These are phyloP conservation scores for Fusarium annulatum DNA, from an alignment of 2,329 filamentous ascomycete species.

Conservation along the genomic window DNA sequence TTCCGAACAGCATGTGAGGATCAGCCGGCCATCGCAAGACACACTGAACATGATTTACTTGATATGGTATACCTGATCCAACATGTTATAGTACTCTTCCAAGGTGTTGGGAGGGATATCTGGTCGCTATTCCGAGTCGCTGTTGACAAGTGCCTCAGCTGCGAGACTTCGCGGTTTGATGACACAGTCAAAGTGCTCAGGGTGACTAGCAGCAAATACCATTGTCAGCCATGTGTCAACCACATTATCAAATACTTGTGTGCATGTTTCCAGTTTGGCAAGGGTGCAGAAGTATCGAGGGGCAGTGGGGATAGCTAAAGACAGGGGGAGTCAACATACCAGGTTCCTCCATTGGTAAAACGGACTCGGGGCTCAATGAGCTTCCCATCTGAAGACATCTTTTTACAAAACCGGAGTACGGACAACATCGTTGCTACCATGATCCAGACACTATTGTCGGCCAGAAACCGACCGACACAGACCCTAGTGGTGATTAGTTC, in stretches of 20 bases:
- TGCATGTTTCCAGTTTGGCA: neutral
- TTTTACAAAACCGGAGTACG: constrained; percentile 46
- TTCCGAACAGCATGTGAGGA: neutral
- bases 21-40: neutral
- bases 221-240: neutral
- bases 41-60: neutral
- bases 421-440: constrained; percentile 50
- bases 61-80: neutral
- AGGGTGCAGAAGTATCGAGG: neutral
- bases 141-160: constrained; percentile 26
- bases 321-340: constrained; percentile 39
- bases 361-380: constrained; percentile 43
- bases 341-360: constrained; percentile 50
- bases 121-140: neutral
- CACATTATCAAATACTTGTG: neutral
- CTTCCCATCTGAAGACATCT: constrained; percentile 38
- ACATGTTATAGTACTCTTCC: neutral
- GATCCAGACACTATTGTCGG: constrained; percentile 52
- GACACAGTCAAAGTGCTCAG: constrained; percentile 48
- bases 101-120: neutral
- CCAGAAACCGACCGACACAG: constrained; percentile 49
- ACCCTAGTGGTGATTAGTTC: constrained; percentile 32
- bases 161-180: constrained; percentile 36
- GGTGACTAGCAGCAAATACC: constrained; percentile 40
- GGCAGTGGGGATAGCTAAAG: neutral